These are phyloP conservation scores for Trichoderma lentiforme DNA, from an alignment of 2,329 filamentous ascomycete species.

Conservation along the genomic window DNA sequence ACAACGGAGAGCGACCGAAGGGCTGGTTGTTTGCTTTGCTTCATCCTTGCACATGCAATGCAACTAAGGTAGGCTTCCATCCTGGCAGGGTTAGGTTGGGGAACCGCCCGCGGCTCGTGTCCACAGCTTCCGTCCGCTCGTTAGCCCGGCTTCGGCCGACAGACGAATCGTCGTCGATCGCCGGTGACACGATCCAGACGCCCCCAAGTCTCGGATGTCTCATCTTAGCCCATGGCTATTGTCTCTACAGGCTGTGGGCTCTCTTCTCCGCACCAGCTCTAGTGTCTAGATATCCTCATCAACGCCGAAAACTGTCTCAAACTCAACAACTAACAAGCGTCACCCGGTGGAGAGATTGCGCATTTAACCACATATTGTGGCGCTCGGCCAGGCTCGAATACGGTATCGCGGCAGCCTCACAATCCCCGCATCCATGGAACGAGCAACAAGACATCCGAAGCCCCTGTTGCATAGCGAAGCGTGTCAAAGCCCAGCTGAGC, in stretches of 20 bases:
- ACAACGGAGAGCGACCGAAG: conserved; percentile 14
- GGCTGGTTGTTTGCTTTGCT: conserved; percentile 1
- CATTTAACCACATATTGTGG: conserved; percentile 4
- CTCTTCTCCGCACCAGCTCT: background rate
- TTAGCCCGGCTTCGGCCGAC: conserved; percentile 1
- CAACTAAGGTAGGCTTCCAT: background rate
- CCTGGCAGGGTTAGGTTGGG: background rate
- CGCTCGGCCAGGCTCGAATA: background rate
- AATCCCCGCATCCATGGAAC: conserved; percentile 8
- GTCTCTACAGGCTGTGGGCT: background rate
- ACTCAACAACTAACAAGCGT: background rate
- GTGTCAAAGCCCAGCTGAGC: conserved; percentile 7
- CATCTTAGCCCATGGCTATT: background rate
- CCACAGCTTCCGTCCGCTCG: background rate
- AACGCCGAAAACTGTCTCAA: background rate
- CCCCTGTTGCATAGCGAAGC: conserved; percentile 8
- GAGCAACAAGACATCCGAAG: conserved; percentile 15
- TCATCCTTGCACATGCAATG: conserved; percentile 13
- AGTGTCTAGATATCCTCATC: background rate
- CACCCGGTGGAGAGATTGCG: background rate
- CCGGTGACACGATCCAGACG: background rate
- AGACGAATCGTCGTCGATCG: conserved; percentile 5
- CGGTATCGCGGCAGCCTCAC: conserved; percentile 7
- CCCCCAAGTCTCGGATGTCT: background rate
- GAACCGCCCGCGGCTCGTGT: conserved; percentile 5